These are phyloP conservation scores for Cytospora schulzeri DNA, from an alignment of 2,329 filamentous ascomycete genomes.

Conservation along the genomic window DNA sequence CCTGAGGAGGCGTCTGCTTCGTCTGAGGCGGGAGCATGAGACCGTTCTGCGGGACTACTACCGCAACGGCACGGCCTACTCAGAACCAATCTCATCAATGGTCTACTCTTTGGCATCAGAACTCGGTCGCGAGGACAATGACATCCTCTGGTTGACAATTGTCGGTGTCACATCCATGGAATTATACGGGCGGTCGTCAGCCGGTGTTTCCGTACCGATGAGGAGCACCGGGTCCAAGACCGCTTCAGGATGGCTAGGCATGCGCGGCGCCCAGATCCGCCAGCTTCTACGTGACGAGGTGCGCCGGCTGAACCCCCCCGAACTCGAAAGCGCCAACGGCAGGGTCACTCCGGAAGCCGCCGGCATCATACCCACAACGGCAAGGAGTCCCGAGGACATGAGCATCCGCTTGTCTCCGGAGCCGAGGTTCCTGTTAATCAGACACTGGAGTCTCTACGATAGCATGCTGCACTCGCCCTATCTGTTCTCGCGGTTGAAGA, in stretches of 20 bases:
- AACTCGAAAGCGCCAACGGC: constrained; percentile 59
- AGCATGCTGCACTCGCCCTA: constrained; percentile 98
- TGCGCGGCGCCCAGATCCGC: constrained; percentile 80
- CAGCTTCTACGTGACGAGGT: constrained; percentile 92
- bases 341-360: constrained; percentile 65
- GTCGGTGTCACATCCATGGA: constrained; percentile 95
- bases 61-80: constrained; percentile 82
- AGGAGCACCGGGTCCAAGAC: constrained; percentile 57
- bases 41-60: constrained; percentile 79
- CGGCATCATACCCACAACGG: constrained; percentile 87
- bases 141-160: constrained; percentile 91
- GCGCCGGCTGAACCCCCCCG: constrained; percentile 83
- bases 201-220: constrained; percentile 69
- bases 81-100: constrained; percentile 91
- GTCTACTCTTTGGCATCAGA: constrained; percentile 94
- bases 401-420: constrained; percentile 92
- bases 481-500: constrained; percentile 85
- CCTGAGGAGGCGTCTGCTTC: constrained; percentile 72
- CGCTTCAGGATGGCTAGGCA: constrained; percentile 75
- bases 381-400: constrained; percentile 84
- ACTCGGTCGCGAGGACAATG: constrained; percentile 93
- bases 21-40: constrained; percentile 77
- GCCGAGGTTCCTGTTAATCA: constrained; percentile 86
- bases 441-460: constrained; percentile 97
- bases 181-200: constrained; percentile 82